Conservation (phyloP, 192 early-diverging fungal genomes). For the Gamsiella multidivaricata region DNA sequence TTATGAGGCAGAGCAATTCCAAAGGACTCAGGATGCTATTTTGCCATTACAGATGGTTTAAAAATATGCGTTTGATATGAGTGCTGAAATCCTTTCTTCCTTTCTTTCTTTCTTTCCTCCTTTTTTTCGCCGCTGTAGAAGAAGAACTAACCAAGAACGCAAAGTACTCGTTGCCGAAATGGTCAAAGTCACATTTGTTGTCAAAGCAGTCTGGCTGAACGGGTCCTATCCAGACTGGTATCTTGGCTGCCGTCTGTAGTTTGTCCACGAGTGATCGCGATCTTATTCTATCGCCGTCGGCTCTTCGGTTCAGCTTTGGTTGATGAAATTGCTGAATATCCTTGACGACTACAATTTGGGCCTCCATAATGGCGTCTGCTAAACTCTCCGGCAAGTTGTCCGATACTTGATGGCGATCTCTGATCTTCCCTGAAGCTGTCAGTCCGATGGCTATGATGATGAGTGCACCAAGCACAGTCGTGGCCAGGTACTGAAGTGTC, state of each 20-base stretch:
- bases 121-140: no score
- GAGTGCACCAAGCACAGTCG: slow-evolving; percentile 15
- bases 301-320: no score
- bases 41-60: not conserved
- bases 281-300: no score
- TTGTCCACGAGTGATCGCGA: not conserved
- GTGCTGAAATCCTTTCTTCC: no score
- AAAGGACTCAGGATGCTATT: slow-evolving; percentile 26
- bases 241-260: not conserved
- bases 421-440: slow-evolving; percentile 27
- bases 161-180: slow-evolving; percentile 31
- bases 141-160: slow-evolving; percentile 39
- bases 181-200: slow-evolving; percentile 7
- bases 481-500: not conserved
- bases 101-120: no score
- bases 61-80: no score
- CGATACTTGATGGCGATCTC: slow-evolving; percentile 15
- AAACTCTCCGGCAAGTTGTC: slow-evolving; percentile 29
- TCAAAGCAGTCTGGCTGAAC: slow-evolving; percentile 12
- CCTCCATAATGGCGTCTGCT: slow-evolving; percentile 17
- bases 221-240: slow-evolving; percentile 30
- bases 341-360: slow-evolving; percentile 33
- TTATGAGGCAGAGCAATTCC: slow-evolving; percentile 16
- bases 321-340: slow-evolving; percentile 10
- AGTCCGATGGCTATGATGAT: slow-evolving; percentile 36